Evolutionary conservation across 352 stramenopile species (phyloP).

Genomic region (Discostella stelligera): DNA sequence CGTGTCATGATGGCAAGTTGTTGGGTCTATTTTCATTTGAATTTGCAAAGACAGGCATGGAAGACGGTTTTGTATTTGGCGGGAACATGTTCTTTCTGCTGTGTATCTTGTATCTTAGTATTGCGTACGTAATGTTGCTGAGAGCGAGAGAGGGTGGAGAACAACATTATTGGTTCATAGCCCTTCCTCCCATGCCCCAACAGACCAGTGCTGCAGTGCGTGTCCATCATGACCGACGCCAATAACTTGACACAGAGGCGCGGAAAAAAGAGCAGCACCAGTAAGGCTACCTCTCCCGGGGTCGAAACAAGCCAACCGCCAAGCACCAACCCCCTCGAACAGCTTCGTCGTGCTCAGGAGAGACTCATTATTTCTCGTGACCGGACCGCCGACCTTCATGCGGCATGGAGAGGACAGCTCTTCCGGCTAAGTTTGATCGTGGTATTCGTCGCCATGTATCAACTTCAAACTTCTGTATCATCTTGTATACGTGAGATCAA

Average conservation of each 20-base stretch:
- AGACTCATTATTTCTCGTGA: slow-evolving; percentile 45
- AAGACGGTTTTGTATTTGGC: too few relatives aligned
- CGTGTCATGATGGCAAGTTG: too few relatives aligned
- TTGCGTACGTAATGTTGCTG: too few relatives aligned
- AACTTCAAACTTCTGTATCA: slow-evolving; percentile 34
- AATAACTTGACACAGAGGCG: slow-evolving; percentile 41
- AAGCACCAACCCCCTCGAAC: slow-evolving; percentile 27
- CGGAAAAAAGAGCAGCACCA: slow-evolving; percentile 35
- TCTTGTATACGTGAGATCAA: slow-evolving; percentile 52
- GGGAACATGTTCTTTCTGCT: too few relatives aligned
- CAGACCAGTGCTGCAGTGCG: slow-evolving; percentile 53
- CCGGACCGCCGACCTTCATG: slow-evolving; percentile 48
- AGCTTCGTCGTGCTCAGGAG: slow-evolving; percentile 30
- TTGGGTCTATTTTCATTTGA: too few relatives aligned
- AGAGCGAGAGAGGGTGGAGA: too few relatives aligned
- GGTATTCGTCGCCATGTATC: slow-evolving; percentile 34
- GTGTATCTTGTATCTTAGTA: too few relatives aligned
- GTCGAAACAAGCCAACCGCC: not conserved
- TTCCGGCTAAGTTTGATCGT: slow-evolving; percentile 40
- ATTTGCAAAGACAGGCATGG: too few relatives aligned
- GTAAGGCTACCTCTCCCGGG: not conserved
- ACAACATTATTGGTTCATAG: too few relatives aligned
- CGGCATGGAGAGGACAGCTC: slow-evolving; percentile 35
- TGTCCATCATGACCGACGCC: slow-evolving; percentile 56
- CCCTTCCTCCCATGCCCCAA: not conserved